Conservation (phyloP, 495 filamentous ascomycete genomes). For the Parachaetomium inaequale region DNA sequence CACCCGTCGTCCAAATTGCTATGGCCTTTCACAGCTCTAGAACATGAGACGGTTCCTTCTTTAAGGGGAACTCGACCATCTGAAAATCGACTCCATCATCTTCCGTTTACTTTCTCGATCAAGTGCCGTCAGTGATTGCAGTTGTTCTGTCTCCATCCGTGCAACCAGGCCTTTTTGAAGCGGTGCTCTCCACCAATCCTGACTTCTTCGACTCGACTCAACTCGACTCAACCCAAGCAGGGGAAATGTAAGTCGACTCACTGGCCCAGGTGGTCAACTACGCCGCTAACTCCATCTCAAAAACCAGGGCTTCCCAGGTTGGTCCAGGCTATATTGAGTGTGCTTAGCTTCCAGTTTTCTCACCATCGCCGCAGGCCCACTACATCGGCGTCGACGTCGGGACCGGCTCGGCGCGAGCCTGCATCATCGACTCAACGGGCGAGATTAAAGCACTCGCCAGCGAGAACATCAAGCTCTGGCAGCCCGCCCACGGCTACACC, state of each 20-base stretch:
- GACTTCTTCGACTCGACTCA: not conserved
- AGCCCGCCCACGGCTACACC: constrained; percentile 74
- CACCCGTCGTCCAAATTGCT: not conserved
- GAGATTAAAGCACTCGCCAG: constrained; percentile 90
- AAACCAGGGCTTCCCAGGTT: constrained; percentile 26
- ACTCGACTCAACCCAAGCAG: not conserved
- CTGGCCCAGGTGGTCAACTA: not conserved
- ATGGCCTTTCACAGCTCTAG: not conserved
- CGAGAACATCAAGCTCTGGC: constrained; percentile 90
- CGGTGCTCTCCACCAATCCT: not conserved
- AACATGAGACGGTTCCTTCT: not conserved
- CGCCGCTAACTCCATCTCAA: not conserved
- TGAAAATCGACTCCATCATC: not conserved
- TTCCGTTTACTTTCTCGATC: not conserved
- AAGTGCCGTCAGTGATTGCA: not conserved
- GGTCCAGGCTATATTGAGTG: not conserved
- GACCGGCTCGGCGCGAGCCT: constrained; percentile 90
- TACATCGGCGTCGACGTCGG: constrained; percentile 96
- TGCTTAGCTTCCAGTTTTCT: not conserved
- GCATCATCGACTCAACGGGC: constrained; percentile 84
- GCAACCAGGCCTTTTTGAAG: not conserved
- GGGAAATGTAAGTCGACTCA: not conserved
- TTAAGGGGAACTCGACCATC: not conserved
- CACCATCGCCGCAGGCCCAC: constrained; percentile 38
- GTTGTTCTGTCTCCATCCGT: not conserved